Conservation (phyloP, 257 asterid species). For the Hygrophila difformis region DNA sequence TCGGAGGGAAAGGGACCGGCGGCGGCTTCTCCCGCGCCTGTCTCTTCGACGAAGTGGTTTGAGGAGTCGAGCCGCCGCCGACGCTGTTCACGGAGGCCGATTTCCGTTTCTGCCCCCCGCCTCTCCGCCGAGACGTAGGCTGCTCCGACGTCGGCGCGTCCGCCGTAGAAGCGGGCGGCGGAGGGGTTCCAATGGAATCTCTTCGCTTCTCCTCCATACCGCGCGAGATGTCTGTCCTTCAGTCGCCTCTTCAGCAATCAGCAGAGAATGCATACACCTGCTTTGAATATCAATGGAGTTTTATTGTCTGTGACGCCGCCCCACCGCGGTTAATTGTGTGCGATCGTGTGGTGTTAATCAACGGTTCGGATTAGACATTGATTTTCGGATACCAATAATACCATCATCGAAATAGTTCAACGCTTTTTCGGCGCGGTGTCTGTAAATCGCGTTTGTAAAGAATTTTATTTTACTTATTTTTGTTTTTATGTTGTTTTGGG, state of each 20-base stretch:
- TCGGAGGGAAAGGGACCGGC: constrained; percentile 59
- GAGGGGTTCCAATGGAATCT: constrained; percentile 53
- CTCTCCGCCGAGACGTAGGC: constrained; percentile 63
- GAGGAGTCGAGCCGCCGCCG: constrained; percentile 44
- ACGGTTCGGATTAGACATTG: no score
- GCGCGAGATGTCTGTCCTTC: constrained; percentile 22
- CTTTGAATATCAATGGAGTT: constrained; percentile 4
- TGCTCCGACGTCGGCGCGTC: constrained; percentile 41
- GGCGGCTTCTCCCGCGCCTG: constrained; percentile 83
- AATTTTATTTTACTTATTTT: no score
- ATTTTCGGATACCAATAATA: no score
- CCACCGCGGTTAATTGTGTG: no score
- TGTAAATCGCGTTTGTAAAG: no score
- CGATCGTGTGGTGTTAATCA: no score
- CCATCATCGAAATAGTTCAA: no score
- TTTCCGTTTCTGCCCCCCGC: constrained; percentile 81
- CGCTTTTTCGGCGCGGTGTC: no score
- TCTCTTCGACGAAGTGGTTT: constrained; percentile 54
- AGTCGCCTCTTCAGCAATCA: constrained; percentile 26
- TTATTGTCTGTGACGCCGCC: no score
- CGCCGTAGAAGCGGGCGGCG: constrained; percentile 23
- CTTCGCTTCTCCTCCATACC: constrained; percentile 77
- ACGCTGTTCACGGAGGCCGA: constrained; percentile 49
- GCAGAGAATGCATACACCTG: constrained; percentile 18
- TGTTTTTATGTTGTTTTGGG: no score